A percentile compares a stretch with the other conserved stretches of the same genome.
Conservation (phyloP, 108 stramenopile genomes). For the Cyclotella sp. region DNA sequence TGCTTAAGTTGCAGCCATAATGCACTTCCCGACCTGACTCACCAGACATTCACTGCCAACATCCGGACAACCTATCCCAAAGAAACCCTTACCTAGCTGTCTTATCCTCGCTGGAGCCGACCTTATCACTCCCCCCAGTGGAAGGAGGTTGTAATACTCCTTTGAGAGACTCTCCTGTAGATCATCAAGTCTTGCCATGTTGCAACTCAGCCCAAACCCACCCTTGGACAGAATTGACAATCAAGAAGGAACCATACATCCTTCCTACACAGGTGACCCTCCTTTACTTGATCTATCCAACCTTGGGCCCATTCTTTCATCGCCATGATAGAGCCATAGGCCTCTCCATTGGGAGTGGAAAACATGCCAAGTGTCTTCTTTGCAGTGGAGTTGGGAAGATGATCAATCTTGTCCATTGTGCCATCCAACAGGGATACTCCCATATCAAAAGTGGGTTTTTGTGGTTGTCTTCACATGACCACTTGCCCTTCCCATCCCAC, state of each 20-base stretch:
- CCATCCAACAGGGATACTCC: background rate
- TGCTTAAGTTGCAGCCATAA: constrained; percentile 3
- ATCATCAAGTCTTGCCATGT: background rate
- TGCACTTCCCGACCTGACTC: background rate
- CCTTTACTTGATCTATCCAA: constrained; percentile 1
- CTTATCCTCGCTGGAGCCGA: background rate
- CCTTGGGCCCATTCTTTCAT: background rate
- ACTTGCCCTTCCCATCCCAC: background rate
- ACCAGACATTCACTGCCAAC: background rate
- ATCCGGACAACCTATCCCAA: constrained; percentile 8
- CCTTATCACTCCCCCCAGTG: background rate
- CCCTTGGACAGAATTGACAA: constrained; percentile 6
- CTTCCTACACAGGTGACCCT: background rate
- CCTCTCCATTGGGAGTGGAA: background rate
- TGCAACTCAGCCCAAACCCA: constrained; percentile 13
- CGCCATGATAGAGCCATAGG: too few relatives aligned
- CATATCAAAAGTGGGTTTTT: background rate
- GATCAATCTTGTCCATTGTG: background rate
- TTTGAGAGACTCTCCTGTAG: background rate
- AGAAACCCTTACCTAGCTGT: constrained; percentile 9
- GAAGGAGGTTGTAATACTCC: background rate
- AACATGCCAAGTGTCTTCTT: constrained; percentile 4
- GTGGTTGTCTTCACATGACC: background rate
- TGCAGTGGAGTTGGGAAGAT: background rate
- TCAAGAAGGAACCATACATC: constrained; percentile 10